Conservation (phyloP, 2,329 filamentous ascomycete genomes). For the Sclerotiophoma versabilis region DNA sequence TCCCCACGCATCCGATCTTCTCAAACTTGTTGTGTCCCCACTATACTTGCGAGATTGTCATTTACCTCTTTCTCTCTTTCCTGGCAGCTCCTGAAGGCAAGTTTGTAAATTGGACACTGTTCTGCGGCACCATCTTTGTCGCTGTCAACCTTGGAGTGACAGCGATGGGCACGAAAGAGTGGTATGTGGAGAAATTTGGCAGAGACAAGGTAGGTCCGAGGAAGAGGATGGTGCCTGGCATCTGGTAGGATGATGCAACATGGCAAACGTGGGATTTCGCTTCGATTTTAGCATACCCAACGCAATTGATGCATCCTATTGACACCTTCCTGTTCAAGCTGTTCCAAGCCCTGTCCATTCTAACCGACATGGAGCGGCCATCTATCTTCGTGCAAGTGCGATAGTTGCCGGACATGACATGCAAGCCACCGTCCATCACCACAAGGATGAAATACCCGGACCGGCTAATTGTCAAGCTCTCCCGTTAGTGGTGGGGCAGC, state of each 20-base stretch:
- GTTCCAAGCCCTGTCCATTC: background rate
- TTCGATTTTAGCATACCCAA: constrained; percentile 6
- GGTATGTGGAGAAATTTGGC: constrained; percentile 45
- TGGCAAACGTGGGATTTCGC: constrained; percentile 6
- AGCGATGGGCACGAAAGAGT: constrained; percentile 76
- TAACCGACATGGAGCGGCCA: constrained; percentile 2
- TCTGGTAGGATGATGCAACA: constrained; percentile 35
- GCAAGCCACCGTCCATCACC: constrained; percentile 5
- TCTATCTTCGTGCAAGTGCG: constrained; percentile 1
- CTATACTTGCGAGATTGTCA: constrained; percentile 85
- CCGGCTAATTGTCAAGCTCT: constrained; percentile 8
- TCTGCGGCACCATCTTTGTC: constrained; percentile 76
- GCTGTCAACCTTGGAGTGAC: constrained; percentile 81
- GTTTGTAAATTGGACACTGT: constrained; percentile 74
- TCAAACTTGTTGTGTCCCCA: constrained; percentile 80
- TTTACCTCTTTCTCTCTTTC: constrained; percentile 81
- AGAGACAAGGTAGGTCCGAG: constrained; percentile 36
- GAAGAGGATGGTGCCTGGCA: constrained; percentile 41
- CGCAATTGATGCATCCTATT: constrained; percentile 2
- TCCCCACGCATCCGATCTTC: constrained; percentile 79
- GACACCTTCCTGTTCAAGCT: constrained; percentile 3
- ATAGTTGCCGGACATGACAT: background rate
- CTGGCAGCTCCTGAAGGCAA: constrained; percentile 72
- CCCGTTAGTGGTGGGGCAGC: constrained; percentile 9
- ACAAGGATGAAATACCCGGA: constrained; percentile 4